phyloP scores from a whole-genome alignment of 768 basidiomycete species.

The Leccinum boreale region DNA sequence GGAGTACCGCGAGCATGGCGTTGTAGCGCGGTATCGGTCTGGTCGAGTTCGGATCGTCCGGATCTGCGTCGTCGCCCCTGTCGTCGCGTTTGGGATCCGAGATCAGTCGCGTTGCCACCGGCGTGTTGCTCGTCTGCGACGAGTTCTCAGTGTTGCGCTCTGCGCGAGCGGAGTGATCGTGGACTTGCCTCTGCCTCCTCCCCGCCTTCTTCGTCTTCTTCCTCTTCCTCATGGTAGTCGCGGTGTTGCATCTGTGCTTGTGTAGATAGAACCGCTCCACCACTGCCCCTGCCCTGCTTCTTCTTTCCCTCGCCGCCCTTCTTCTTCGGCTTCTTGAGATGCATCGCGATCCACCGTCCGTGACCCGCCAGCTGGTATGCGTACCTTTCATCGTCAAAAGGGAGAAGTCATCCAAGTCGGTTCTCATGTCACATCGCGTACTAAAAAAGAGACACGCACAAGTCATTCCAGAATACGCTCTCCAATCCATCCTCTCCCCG shows the following conservation, averaged over 20 bases:
- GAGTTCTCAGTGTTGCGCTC: neutral
- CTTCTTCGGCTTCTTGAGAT: slow-evolving; percentile 62
- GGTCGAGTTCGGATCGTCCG: slow-evolving; percentile 63
- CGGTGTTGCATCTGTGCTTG: neutral
- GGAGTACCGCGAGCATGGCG: slow-evolving; percentile 80
- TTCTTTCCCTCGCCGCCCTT: slow-evolving; percentile 41
- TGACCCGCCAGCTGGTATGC: slow-evolving; percentile 74
- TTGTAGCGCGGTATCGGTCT: slow-evolving; percentile 78
- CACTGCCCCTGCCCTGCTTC: slow-evolving; percentile 27
- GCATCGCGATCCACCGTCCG: slow-evolving; percentile 76
- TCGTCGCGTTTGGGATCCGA: slow-evolving; percentile 11
- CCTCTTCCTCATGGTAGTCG: slow-evolving; percentile 11
- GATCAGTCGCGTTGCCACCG: neutral
- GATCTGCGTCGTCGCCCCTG: slow-evolving; percentile 41
- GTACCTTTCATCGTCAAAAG: slow-evolving; percentile 46
- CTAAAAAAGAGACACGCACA: slow-evolving; percentile 35
- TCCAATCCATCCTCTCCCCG: slow-evolving; percentile 79
- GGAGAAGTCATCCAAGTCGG: neutral
- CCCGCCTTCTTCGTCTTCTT: slow-evolving; percentile 15
- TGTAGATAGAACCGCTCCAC: neutral
- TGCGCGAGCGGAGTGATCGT: neutral
- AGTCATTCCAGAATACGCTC: slow-evolving; percentile 83
- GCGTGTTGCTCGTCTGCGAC: slow-evolving; percentile 1
- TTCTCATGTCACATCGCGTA: neutral
- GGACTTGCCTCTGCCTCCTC: slow-evolving; percentile 11